Base-by-base conservation (phyloP, 129 eudicot species). In the Pseudognaphalium luteoalbum region DNA sequence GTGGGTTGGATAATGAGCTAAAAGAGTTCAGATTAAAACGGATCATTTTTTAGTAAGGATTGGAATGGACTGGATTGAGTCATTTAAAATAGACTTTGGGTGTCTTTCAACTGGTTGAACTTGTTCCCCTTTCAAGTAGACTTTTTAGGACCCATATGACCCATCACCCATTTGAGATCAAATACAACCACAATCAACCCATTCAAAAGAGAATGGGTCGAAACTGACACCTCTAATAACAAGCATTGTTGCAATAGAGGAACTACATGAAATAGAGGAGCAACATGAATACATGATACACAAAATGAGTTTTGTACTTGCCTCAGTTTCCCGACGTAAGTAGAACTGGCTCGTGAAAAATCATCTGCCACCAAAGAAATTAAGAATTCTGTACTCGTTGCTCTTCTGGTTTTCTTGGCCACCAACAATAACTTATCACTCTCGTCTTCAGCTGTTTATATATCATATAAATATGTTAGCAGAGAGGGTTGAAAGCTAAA, bases 281-380 rank as follows among this genome's bases (percentile, higher is more conserved):
- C 10, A 52, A 65, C 66, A 15, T n/a, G n/a, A n/a, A n/a, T n/a
- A n/a, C n/a, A n/a, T 14, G 30, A 52, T 66, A 78, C 28, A 19
- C 5, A 17, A 16, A 61, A 28, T 16, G 44, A 74, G 6, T 39
- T 12, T 5, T 59, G 14, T 70, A 77, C 88, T 82, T 85, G 63
- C 97, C 96, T 92, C 58, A 92, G 81, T 82, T 89, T 92, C 76
- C 96, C 97, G 62, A 92, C 88, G 71, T 89, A 92, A 72, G 93
- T 85, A 79, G 73, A 87, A 87, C 97, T 87, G 78, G 96, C 89
- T 78, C 87, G 84, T 59, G 96, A 92, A 74, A 92, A 92, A 72
- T 92, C 89, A 82, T 87, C 93, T 11, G 97, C 85, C 69, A 86
- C 93, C 81, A 92, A 77, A 32, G 97, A 89, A 72, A 92, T 84